Percentiles rank a stretch among this genome's conserved stretches.
Evolutionary conservation across 129 eudicot species (phyloP).

Genomic region (Flaveria sonorensis): DNA sequence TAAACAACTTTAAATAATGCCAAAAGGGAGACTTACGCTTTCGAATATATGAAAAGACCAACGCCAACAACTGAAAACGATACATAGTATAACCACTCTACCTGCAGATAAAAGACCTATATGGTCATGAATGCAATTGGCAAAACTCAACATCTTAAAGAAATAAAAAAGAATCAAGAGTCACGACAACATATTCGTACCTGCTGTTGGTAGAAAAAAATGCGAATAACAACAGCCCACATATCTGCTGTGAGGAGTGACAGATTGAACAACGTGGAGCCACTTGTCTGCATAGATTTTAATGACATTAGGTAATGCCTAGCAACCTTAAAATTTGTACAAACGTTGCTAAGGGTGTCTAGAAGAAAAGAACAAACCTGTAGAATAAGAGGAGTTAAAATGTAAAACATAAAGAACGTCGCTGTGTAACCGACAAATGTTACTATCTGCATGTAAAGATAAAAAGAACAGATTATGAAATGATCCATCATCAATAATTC

Average conservation of each 20-base stretch:
- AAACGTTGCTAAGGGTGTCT: background rate
- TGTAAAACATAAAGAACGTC: conserved; percentile 54
- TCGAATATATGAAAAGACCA: conserved; percentile 75
- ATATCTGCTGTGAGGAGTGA: conserved; percentile 87
- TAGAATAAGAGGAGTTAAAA: conserved; percentile 58
- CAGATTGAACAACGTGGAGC: conserved; percentile 79
- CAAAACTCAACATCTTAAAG: background rate
- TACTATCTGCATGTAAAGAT: conserved; percentile 44
- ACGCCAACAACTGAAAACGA: conserved; percentile 63
- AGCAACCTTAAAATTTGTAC: background rate
- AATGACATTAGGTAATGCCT: background rate
- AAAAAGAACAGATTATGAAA: background rate
- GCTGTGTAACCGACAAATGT: conserved; percentile 57
- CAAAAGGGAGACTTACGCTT: conserved; percentile 44
- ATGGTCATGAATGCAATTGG: background rate
- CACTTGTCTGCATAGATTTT: conserved; percentile 55
- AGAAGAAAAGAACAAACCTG: conserved; percentile 50
- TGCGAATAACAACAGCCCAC: conserved; percentile 90
- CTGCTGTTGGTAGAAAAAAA: conserved; percentile 76
- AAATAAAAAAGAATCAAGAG: background rate
- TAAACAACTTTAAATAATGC: background rate
- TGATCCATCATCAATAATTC: background rate
- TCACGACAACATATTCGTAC: conserved; percentile 27
- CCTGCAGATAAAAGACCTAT: conserved; percentile 50
- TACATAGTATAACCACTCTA: conserved; percentile 76